Evolutionary conservation across 2,329 filamentous ascomycete species (phyloP).

Genomic region (Talaromyces sp.): DNA sequence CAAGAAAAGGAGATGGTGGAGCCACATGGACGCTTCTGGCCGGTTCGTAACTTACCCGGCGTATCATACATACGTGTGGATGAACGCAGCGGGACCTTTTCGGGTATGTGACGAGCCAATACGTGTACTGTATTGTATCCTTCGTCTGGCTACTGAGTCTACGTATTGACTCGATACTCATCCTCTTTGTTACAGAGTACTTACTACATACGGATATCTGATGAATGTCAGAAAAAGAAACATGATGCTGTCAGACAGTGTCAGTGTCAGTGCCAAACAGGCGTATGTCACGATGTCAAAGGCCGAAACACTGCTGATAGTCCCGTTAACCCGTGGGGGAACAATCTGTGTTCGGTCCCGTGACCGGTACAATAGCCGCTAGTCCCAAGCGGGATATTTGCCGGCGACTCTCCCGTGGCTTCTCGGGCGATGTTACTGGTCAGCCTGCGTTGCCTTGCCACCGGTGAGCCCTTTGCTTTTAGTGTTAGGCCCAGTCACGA

Average conservation of each 20-base stretch:
- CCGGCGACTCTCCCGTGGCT: background rate
- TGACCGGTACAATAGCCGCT: background rate
- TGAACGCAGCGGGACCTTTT: background rate
- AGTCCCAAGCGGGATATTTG: background rate
- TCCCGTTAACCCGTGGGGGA: background rate
- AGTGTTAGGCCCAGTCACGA: background rate
- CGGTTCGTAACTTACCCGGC: background rate
- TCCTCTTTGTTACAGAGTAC: background rate
- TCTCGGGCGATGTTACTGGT: background rate
- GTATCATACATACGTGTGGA: background rate
- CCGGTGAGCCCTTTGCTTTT: slow-evolving; percentile 1
- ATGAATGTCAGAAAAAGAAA: background rate
- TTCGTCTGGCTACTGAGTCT: background rate
- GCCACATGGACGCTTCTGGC: slow-evolving; percentile 17
- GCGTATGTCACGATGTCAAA: background rate
- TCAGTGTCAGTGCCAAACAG: background rate
- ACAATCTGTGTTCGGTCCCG: slow-evolving; percentile 2
- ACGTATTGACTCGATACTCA: no score
- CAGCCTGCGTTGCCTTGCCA: slow-evolving; percentile 1
- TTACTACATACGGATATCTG: background rate
- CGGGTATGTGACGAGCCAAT: slow-evolving; percentile 1
- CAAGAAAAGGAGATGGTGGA: slow-evolving; percentile 10
- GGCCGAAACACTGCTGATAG: background rate
- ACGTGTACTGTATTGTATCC: slow-evolving; percentile 2
- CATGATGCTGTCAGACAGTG: background rate